A percentile compares a stretch with the other conserved stretches of the same genome.
Conservation (phyloP, 176 grass and related monocot genomes). For the Chloris gayana region DNA sequence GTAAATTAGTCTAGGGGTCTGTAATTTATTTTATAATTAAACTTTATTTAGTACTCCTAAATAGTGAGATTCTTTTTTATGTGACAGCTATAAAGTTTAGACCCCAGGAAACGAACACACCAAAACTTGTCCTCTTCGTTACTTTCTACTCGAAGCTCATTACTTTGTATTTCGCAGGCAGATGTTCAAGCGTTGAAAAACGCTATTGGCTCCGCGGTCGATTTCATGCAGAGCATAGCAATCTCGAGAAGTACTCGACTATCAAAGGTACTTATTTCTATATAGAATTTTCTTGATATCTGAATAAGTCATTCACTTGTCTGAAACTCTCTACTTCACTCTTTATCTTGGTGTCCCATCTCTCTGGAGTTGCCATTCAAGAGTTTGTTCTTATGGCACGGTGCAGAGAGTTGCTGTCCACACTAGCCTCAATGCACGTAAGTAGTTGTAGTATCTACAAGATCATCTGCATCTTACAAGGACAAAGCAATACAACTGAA, state of each 20-base stretch:
- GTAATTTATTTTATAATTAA: no score
- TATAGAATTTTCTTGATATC: background rate
- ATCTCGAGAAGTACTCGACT: constrained; percentile 45
- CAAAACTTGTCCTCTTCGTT: background rate
- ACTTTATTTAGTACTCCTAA: no score
- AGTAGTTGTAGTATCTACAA: constrained; percentile 18
- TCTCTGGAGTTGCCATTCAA: constrained; percentile 49
- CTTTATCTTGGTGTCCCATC: constrained; percentile 44
- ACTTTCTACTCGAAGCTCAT: background rate
- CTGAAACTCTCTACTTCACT: no score
- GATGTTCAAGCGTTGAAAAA: constrained; percentile 60
- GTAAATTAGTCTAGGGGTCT: no score
- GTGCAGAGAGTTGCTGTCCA: constrained; percentile 67
- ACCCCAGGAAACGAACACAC: no score
- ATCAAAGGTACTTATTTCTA: constrained; percentile 46
- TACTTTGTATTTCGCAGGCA: constrained; percentile 41
- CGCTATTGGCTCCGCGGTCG: constrained; percentile 54
- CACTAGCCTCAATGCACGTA: constrained; percentile 64
- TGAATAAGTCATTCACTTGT: no score
- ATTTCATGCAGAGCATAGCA: constrained; percentile 67
- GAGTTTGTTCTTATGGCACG: constrained; percentile 54
- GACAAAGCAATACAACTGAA: no score
- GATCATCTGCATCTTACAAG: no score
- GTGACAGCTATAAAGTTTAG: no score
- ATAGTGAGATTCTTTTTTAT: no score